Conservation (phyloP, 148 eudicot genomes). For the Cornus controversa region DNA sequence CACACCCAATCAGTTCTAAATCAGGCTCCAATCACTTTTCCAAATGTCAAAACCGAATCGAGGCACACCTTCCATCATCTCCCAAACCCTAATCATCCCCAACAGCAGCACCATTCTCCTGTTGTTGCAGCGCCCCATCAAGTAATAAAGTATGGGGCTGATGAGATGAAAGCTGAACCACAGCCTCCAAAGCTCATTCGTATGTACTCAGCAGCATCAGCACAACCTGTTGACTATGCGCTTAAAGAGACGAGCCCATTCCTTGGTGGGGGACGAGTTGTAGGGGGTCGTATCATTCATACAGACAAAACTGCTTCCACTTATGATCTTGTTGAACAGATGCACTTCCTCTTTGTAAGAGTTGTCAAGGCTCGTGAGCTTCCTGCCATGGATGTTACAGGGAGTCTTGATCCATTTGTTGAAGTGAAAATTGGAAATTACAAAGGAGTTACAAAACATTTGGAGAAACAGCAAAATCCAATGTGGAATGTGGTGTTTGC, state of each 20-base stretch:
- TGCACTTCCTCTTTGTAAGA: slow-evolving; percentile 85
- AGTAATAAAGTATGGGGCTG: slow-evolving; percentile 53
- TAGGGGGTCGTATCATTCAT: slow-evolving; percentile 82
- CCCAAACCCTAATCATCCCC: slow-evolving; percentile 47
- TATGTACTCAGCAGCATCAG: slow-evolving; percentile 66
- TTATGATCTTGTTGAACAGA: slow-evolving; percentile 88
- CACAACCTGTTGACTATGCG: slow-evolving; percentile 86
- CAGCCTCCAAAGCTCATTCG: slow-evolving; percentile 71
- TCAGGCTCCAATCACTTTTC: slow-evolving; percentile 10
- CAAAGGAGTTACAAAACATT: slow-evolving; percentile 84
- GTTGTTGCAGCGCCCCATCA: slow-evolving; percentile 35
- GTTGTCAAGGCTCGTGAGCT: slow-evolving; percentile 96
- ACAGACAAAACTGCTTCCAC: slow-evolving; percentile 65
- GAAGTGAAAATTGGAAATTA: slow-evolving; percentile 88
- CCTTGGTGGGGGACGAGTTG: slow-evolving; percentile 93
- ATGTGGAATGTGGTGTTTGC: slow-evolving; percentile 92
- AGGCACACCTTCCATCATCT: slow-evolving; percentile 81
- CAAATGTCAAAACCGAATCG: slow-evolving; percentile 36
- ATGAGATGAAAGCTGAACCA: slow-evolving; percentile 68
- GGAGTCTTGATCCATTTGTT: slow-evolving; percentile 88
- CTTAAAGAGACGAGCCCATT: slow-evolving; percentile 96
- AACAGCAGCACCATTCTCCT: slow-evolving; percentile 29
- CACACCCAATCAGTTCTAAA: slow-evolving; percentile 13
- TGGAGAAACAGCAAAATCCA: slow-evolving; percentile 83
- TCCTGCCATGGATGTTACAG: slow-evolving; percentile 84